Evolutionary conservation across 805 yeast species (phyloP), one percentile per base, ranked within the genome.

Genomic region (Gaillardinia entomophila): DNA sequence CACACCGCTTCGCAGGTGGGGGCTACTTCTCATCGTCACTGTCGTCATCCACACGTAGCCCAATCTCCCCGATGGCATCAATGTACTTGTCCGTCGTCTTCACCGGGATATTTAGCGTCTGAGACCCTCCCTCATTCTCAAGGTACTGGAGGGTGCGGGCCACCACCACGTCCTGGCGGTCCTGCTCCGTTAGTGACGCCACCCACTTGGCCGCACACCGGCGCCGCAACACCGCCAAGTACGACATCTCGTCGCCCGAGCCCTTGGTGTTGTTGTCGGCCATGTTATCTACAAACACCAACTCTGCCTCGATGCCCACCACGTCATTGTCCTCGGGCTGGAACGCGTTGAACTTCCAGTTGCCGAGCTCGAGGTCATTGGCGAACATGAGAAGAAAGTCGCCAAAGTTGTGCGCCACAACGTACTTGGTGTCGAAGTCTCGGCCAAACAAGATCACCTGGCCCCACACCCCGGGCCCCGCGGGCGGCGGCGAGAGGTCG

Each of bases 381-480:
- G 89, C 95, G 53, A 88, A 80, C 32, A 73, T 71, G 34, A 88
- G 65, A 33, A 90, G 60, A 55, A 92, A 92, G 48, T 84, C 92
- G 12, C 95, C 95, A 81, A 95, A 90, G 35, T 82, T 82, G 31
- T 77, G 75, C 13, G 97, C 94, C 34, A 92, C 67, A 24, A 84
- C 89, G 57, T 75, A 87, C 55, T 90, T 90, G 24, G 83, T 77
- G 62, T 90, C 97, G 52, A 79, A 90, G 43, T 90, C 97, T 51
- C 97, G 79, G 25, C 98, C 98, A 57, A 85, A 90, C 34, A 89
- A 52, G 41, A 90, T 90, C 13, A 92, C 82, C 62, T 90, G 98
- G 24, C 97, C 98, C 74, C 83, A 78, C 36, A 66, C 70, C 2
- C 65, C 66, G 1, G 37, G 26, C 28, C 96, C 96, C 17, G 62